Base-by-base conservation (phyloP, 129 eudicot genomes). In the Flaveria sonorensis region DNA sequence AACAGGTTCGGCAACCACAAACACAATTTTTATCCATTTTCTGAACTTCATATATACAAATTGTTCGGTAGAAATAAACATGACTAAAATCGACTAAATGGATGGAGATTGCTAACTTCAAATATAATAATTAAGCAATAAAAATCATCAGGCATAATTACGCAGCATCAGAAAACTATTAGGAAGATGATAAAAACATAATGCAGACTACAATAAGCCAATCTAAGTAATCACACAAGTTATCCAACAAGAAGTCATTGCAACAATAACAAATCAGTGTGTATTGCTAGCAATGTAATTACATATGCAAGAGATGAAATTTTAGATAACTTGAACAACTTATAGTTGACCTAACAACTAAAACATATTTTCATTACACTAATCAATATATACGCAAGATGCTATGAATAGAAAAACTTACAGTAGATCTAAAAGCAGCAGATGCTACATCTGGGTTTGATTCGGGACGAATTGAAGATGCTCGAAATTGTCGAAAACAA, bases 401-500 rank as follows among this genome's bases (percentile, higher is more conserved):
- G 16, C 3, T 10, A 73, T n/a, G 51, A 26, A 26, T 11, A 36
- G 64, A 48, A 16, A 30, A 53, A 74, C 92, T 85, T 77, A 90
- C 92, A 77, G 87, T 53, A 52, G 90, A 71, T 67, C 80, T 68
- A 80, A 82, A 56, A 32, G 77, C 64, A 42, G 73, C 45, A 30
- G 88, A 77, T 15, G 60, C 8, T 30, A 70, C 86, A 81, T 79
- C 82, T 59, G 90, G 85, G 73, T 77, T 87, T 60, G 92, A 79
- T 64, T 87, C 83, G 21, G 84, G 74, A 74, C 84, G 87, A 71
- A 84, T 68, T 40, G 73, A 65, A 26, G 91, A 89, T 75, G 83
- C 84, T 47, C 84, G 78, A 66, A 82, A 84, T 75, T 71, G 85
- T 70, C 82, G 83, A 53, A 78, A 84, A 79, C 62, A 42, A 24